Evolutionary conservation across 768 basidiomycete genomes (phyloP).

Genomic region (Terana coerulea): DNA sequence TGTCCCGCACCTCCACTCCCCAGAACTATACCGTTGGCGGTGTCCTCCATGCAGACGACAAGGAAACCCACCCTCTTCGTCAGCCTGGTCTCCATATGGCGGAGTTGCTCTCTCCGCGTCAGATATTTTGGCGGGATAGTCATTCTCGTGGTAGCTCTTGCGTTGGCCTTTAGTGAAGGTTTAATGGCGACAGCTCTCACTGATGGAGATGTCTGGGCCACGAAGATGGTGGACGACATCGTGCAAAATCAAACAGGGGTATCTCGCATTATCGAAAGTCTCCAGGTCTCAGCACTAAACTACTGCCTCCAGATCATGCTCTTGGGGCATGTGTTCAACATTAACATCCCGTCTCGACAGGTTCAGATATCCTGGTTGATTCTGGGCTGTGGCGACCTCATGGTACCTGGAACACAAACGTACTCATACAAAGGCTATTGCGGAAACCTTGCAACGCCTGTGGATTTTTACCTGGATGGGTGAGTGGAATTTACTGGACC

Average conservation of each 20-base stretch:
- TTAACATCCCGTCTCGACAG: conserved; percentile 12
- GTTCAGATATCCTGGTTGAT: conserved; percentile 17
- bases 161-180: conserved; percentile 7
- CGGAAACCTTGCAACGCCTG: conserved; percentile 4
- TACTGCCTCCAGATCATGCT: conserved; percentile 16
- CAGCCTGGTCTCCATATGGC: neutral
- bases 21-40: too few relatives aligned
- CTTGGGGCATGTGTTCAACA: conserved; percentile 18
- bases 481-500: neutral
- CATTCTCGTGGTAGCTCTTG: neutral
- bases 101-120: neutral
- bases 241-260: conserved; percentile 6
- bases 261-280: neutral
- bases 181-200: conserved; percentile 1
- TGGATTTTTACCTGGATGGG: conserved; percentile 19
- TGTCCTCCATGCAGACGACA: too few relatives aligned
- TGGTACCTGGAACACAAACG: neutral
- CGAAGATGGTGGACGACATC: conserved; percentile 1
- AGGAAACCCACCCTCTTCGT: too few relatives aligned
- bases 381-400: conserved; percentile 16
- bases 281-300: too few relatives aligned
- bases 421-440: conserved; percentile 7
- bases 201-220: neutral
- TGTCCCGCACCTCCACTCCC: too few relatives aligned
- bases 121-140: neutral